phyloP scores from a whole-genome alignment of 192 early-diverging fungal genomes.

The Linnemannia elongata region DNA sequence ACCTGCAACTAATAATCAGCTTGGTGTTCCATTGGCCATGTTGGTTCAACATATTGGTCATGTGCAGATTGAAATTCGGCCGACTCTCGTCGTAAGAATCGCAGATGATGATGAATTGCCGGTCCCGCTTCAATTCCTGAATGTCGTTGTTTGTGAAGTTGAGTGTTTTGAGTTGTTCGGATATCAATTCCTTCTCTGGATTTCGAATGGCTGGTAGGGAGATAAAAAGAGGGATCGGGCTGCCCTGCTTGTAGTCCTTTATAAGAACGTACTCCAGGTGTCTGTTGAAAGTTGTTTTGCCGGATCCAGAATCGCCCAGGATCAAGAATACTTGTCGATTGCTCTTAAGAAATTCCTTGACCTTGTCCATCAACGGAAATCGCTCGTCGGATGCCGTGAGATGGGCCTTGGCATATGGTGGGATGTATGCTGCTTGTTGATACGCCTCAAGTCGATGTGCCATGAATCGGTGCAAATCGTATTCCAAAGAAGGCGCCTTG shows the following conservation, averaged over 20 bases:
- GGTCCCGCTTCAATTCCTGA: slow-evolving; percentile 26
- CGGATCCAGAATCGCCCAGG: slow-evolving; percentile 28
- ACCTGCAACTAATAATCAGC: slow-evolving; percentile 25
- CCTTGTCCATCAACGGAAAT: slow-evolving; percentile 23
- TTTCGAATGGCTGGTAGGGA: neutral
- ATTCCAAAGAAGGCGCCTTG: slow-evolving; percentile 16
- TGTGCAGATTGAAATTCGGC: slow-evolving; percentile 7
- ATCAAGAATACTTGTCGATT: slow-evolving; percentile 32
- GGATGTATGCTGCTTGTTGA: slow-evolving; percentile 10
- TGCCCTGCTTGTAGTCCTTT: slow-evolving; percentile 3
- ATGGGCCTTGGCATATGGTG: slow-evolving; percentile 15
- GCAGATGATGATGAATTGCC: slow-evolving; percentile 21
- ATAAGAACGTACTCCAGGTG: slow-evolving; percentile 7
- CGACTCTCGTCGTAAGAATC: slow-evolving; percentile 23
- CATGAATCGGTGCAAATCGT: slow-evolving; percentile 18
- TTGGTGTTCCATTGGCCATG: slow-evolving; percentile 12
- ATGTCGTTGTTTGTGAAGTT: slow-evolving; percentile 15
- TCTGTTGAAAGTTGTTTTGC: slow-evolving; percentile 25
- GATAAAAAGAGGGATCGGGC: slow-evolving; percentile 20
- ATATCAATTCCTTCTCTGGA: slow-evolving; percentile 8
- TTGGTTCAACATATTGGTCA: slow-evolving; percentile 14
- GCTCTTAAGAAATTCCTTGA: slow-evolving; percentile 10
- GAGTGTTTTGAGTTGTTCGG: neutral
- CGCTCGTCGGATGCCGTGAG: slow-evolving; percentile 3
- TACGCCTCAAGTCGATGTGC: slow-evolving; percentile 3